Evolutionary conservation across 805 yeast genomes (phyloP), one percentile per base, ranked within the genome.

Genomic region (Wilhelminamyces savonicus): DNA sequence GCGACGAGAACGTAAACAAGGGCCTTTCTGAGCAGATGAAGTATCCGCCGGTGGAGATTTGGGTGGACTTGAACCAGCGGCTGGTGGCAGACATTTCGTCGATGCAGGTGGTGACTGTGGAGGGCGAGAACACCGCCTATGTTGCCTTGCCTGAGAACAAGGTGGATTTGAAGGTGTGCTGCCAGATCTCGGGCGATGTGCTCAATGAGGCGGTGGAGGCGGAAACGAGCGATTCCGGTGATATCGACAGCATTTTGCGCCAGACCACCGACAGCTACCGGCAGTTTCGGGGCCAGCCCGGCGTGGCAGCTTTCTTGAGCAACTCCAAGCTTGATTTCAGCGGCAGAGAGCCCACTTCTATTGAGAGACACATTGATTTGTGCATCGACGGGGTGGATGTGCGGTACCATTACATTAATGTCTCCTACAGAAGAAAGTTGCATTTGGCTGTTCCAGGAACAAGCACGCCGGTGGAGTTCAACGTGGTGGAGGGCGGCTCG

Each of bases 11-110:
- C 22, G n/a, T 30, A 35, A 26, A 30, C 11, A 29, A 12, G 12
- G 26, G 8, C 3, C 24, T 35, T 8, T 40, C 40, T 5, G 41
- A 44, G 6, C 48, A 52, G 31, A 43, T 52, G 28, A 44, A 55
- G 23, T 61, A 59, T 26, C 79, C 82, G 3, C 76, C 79, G 1
- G 50, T 76, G 5, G 82, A 76, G 41, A 54, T 76, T 26, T 74
- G 79, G 77, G 52, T 68, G 21, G 71, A 64, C 27, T 48, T 71
- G 27, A 57, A 50, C 31, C 56, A 54, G 13, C 55, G 57, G 11
- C 54, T 55, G 9, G 46, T 37, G 22, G 65, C 64, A 1, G 67
- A 57, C 21, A 36, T 62, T 20, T 66, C 56, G 16, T 49, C 64
- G 9, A 40, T 73, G 31, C 60, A 60, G 21, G 46, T 69, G 2